Conservation (phyloP, 2,329 filamentous ascomycete species). For the Colletotrichum simmondsii region DNA sequence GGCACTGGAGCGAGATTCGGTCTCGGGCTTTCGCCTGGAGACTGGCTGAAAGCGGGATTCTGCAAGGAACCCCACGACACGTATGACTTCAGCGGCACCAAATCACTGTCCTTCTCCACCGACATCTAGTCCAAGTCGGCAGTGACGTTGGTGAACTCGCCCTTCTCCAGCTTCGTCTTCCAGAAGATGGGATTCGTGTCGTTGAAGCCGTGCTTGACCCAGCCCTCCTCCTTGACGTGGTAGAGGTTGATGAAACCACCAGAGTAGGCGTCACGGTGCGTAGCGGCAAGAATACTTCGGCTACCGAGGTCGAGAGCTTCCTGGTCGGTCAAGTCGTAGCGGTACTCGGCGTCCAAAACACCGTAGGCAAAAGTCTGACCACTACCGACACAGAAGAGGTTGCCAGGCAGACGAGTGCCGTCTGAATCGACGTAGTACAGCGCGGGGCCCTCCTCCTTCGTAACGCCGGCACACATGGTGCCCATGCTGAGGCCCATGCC, state of each 20-base stretch:
- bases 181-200: constrained; percentile 99
- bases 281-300: constrained; percentile 93
- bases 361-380: constrained; percentile 99
- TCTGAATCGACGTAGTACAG: constrained; percentile 99
- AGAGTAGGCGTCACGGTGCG: constrained; percentile 97
- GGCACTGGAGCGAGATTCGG: background rate
- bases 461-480: constrained; percentile 98
- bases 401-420: constrained; percentile 90
- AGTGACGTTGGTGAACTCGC: constrained; percentile 97
- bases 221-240: constrained; percentile 98
- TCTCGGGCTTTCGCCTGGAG: background rate
- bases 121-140: constrained; percentile 71
- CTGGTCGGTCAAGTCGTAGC: constrained; percentile 86
- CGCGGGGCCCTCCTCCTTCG: constrained; percentile 92
- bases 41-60: background rate
- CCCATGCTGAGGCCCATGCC: constrained; percentile 99
- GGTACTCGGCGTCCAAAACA: constrained; percentile 95
- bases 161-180: constrained; percentile 98
- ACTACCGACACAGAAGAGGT: constrained; percentile 97
- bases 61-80: background rate
- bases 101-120: constrained; percentile 4
- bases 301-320: constrained; percentile 92
- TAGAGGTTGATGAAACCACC: constrained; percentile 99
- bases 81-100: constrained; percentile 3
- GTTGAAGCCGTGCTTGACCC: constrained; percentile 98